phyloP scores from a whole-genome alignment of 768 basidiomycete species.

The Mrakia gelida region DNA sequence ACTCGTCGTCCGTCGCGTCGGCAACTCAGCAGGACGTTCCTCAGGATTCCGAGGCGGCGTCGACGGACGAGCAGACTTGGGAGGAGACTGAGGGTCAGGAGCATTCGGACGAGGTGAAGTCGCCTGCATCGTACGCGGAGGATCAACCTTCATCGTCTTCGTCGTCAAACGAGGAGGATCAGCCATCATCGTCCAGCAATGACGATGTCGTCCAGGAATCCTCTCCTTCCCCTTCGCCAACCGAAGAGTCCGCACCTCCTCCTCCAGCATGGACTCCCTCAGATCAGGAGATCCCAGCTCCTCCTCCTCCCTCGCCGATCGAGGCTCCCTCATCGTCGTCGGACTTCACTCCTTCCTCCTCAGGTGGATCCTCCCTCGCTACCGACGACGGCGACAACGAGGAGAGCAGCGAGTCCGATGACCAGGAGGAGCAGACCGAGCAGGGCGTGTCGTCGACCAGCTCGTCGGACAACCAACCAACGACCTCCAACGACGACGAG shows the following conservation, averaged over 20 bases:
- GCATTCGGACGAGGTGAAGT: too few species aligned
- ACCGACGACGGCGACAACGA: too few species aligned
- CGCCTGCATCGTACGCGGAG: too few species aligned
- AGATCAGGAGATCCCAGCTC: background rate
- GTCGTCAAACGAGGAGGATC: background rate
- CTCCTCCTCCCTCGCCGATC: background rate
- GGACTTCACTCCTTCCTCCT: background rate
- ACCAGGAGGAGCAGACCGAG: too few species aligned
- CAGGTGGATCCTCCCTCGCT: background rate
- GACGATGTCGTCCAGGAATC: background rate
- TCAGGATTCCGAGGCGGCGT: too few species aligned
- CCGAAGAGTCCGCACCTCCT: background rate
- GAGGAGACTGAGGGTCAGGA: too few species aligned
- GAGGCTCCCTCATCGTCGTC: background rate
- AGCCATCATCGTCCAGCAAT: background rate
- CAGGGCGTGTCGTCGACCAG: too few species aligned
- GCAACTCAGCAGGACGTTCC: constrained; percentile 7
- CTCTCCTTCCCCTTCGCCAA: background rate
- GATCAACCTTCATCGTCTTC: background rate
- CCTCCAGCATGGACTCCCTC: background rate
- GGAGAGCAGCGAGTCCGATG: too few species aligned
- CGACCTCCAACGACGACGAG: too few species aligned
- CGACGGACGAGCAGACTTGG: too few species aligned
- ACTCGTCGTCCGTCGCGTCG: constrained; percentile 11
- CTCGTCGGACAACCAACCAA: too few species aligned